Conservation (phyloP, 108 stramenopile genomes). For the Nannochloropsis gaditana region DNA sequence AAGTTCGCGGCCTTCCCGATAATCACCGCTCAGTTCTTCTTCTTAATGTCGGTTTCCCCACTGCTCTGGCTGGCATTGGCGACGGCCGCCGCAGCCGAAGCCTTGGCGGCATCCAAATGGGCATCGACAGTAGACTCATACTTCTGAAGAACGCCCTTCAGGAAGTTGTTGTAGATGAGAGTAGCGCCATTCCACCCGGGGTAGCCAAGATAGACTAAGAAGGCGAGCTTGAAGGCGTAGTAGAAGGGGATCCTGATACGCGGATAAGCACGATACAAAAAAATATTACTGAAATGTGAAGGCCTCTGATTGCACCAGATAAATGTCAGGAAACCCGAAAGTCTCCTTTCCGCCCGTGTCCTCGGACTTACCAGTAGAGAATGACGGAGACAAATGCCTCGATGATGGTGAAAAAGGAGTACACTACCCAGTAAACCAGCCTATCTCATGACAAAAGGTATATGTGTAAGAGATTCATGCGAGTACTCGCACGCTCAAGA, state of each 20-base stretch:
- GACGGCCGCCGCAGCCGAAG: neutral
- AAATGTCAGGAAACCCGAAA: no score
- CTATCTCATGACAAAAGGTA: constrained; percentile 18
- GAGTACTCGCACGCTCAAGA: neutral
- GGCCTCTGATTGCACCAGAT: no score
- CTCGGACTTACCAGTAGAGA: constrained; percentile 64
- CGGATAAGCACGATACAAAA: no score
- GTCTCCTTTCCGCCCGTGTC: neutral
- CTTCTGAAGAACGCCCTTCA: constrained; percentile 29
- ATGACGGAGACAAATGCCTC: constrained; percentile 74
- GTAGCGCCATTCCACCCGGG: constrained; percentile 27
- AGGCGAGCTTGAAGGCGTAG: constrained; percentile 84
- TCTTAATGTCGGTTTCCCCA: neutral
- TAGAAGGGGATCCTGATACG: constrained; percentile 70
- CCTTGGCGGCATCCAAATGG: neutral
- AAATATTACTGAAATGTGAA: no score
- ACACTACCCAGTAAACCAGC: constrained; percentile 89
- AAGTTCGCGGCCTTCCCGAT: no score
- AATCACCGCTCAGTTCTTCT: neutral
- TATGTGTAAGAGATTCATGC: neutral
- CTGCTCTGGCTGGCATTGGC: neutral
- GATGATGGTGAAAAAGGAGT: constrained; percentile 78
- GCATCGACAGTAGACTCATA: constrained; percentile 15
- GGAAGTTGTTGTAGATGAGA: constrained; percentile 40
- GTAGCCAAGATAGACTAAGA: constrained; percentile 61